Percentiles rank a stretch among this genome's conserved stretches.
These are phyloP conservation scores for Rhypophila decipiens DNA, from an alignment of 495 filamentous ascomycete genomes.

Conservation along the genomic window DNA sequence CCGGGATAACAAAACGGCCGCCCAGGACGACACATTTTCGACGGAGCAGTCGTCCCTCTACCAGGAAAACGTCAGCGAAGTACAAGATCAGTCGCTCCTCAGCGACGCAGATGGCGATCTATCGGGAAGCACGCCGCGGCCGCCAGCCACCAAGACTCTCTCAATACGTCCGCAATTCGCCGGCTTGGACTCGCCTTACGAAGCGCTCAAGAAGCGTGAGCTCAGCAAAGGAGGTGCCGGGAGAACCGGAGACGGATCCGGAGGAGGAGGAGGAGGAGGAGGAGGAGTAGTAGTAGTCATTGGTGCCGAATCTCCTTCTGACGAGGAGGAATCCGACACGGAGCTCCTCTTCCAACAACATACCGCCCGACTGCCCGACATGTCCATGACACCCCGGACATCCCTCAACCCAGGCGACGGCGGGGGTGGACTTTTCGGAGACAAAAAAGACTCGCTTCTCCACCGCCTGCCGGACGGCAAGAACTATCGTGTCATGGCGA, in stretches of 20 bases:
- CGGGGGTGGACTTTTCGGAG: conserved; percentile 28
- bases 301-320: neutral
- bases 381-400: conserved; percentile 47
- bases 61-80: conserved; percentile 18
- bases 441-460: conserved; percentile 63
- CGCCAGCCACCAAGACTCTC: conserved; percentile 38
- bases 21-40: conserved; percentile 13
- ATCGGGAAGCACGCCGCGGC: conserved; percentile 48
- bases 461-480: conserved; percentile 89
- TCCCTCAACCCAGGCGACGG: conserved; percentile 22
- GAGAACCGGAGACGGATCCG: conserved; percentile 7
- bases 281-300: conserved; percentile 1
- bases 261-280: conserved; percentile 1
- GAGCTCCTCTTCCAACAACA: conserved; percentile 36
- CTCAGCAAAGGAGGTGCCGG: conserved; percentile 24
- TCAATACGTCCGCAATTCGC: conserved; percentile 42
- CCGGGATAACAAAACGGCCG: conserved; percentile 22
- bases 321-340: conserved; percentile 34
- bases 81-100: conserved; percentile 47
- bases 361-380: conserved; percentile 45
- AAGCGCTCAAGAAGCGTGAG: conserved; percentile 55
- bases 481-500: conserved; percentile 88
- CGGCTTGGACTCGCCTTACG: conserved; percentile 62
- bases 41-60: conserved; percentile 28
- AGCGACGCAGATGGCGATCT: conserved; percentile 45